phyloP scores from a whole-genome alignment of 768 basidiomycete species.

The Tephrocybe sp. region DNA sequence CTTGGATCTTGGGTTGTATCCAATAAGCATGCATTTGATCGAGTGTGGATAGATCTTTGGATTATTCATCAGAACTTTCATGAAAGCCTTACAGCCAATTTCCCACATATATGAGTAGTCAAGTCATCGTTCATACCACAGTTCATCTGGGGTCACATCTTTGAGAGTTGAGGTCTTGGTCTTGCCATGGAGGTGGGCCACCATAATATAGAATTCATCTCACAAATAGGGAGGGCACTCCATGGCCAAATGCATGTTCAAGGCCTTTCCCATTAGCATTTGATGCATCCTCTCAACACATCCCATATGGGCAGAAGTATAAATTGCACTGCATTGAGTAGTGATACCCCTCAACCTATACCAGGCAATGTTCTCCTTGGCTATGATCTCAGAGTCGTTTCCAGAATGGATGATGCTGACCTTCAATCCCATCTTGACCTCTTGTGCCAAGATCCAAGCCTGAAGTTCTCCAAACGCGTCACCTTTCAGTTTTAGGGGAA shows the following conservation, averaged over 20 bases:
- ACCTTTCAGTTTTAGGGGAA: background rate
- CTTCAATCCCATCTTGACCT: background rate
- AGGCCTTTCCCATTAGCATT: slow-evolving; percentile 26
- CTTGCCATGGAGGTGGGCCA: slow-evolving; percentile 14
- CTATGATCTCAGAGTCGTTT: background rate
- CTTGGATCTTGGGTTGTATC: slow-evolving; percentile 32
- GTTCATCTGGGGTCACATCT: slow-evolving; percentile 19
- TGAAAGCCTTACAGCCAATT: slow-evolving; percentile 34
- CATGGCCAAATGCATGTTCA: too few species aligned
- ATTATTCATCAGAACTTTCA: slow-evolving; percentile 30
- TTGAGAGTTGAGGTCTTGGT: slow-evolving; percentile 2
- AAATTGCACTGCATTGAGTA: background rate
- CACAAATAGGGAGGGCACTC: slow-evolving; percentile 13
- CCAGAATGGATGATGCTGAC: background rate
- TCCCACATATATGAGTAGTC: slow-evolving; percentile 27
- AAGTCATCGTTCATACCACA: slow-evolving; percentile 19
- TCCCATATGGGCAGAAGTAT: slow-evolving; percentile 9
- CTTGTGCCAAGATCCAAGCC: background rate
- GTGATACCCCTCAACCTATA: background rate
- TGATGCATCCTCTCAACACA: slow-evolving; percentile 30
- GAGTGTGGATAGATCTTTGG: slow-evolving; percentile 22
- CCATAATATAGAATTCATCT: background rate
- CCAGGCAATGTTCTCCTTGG: background rate
- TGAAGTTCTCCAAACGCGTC: background rate
- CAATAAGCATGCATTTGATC: slow-evolving; percentile 35